Evolutionary conservation across 2,329 filamentous ascomycete genomes (phyloP).

Genomic region (Monilinia aucupariae): DNA sequence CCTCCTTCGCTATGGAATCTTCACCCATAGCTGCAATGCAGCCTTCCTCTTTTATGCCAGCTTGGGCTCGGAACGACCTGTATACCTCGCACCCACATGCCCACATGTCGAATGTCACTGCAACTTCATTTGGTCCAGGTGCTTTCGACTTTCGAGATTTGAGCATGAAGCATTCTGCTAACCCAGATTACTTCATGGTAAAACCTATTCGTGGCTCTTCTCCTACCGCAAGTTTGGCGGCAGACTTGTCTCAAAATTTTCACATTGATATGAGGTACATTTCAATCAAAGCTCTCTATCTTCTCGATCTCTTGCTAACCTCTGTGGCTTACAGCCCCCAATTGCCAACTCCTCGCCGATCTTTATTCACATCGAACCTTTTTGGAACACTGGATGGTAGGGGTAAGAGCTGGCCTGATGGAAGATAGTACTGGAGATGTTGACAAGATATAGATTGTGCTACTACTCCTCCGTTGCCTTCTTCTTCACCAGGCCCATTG

Average conservation of each 20-base stretch:
- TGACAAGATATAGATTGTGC: constrained; percentile 55
- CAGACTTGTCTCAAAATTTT: constrained; percentile 95
- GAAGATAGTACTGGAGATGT: constrained; percentile 35
- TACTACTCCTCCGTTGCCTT: constrained; percentile 77
- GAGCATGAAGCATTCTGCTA: constrained; percentile 63
- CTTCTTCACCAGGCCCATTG: constrained; percentile 70
- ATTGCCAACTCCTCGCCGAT: constrained; percentile 74
- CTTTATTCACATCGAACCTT: constrained; percentile 72
- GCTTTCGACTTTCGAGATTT: constrained; percentile 72
- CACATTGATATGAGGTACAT: constrained; percentile 87
- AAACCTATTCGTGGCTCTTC: constrained; percentile 79
- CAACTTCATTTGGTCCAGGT: constrained; percentile 51
- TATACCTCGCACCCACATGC: constrained; percentile 47
- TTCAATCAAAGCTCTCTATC: background rate
- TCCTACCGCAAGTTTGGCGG: constrained; percentile 82
- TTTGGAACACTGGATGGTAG: constrained; percentile 42
- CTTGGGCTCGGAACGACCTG: constrained; percentile 53
- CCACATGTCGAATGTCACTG: constrained; percentile 45
- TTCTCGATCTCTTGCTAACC: constrained; percentile 10
- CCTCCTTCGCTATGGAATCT: constrained; percentile 65
- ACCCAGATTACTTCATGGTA: constrained; percentile 73
- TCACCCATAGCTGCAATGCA: constrained; percentile 93
- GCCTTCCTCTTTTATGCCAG: constrained; percentile 59
- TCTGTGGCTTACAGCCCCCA: constrained; percentile 57
- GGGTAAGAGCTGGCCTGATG: constrained; percentile 43